phyloP scores from a whole-genome alignment of 2,329 filamentous ascomycete genomes.

The Ophiocordyceps australis region DNA sequence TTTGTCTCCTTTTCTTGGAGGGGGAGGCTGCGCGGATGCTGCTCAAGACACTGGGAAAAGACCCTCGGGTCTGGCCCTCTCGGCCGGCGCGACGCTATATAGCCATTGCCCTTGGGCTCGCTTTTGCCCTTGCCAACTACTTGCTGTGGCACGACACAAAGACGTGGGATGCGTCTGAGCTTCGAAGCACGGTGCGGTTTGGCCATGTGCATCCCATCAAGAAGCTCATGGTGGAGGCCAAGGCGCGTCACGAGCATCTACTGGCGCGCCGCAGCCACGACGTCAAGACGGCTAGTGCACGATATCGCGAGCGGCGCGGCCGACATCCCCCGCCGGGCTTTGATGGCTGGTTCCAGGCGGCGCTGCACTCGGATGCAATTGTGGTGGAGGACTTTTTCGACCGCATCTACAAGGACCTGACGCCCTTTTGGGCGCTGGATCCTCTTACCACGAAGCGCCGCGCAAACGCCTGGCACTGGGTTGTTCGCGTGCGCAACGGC shows the following conservation, averaged over 20 bases:
- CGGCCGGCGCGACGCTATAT: not conserved
- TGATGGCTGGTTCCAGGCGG: slow-evolving; percentile 38
- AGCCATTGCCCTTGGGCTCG: not conserved
- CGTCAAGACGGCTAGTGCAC: slow-evolving; percentile 30
- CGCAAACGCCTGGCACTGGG: slow-evolving; percentile 23
- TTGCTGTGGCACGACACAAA: slow-evolving; percentile 11
- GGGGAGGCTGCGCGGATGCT: no score
- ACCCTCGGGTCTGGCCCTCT: not conserved
- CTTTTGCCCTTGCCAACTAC: slow-evolving; percentile 9
- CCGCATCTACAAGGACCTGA: slow-evolving; percentile 43
- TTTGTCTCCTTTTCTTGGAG: no score
- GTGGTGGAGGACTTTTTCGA: slow-evolving; percentile 47
- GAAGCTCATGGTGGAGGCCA: slow-evolving; percentile 26
- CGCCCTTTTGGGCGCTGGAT: slow-evolving; percentile 40
- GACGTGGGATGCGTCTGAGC: slow-evolving; percentile 7
- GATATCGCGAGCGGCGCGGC: slow-evolving; percentile 36
- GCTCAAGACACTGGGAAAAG: not conserved
- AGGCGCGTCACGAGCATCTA: slow-evolving; percentile 19
- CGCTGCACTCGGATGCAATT: slow-evolving; percentile 29
- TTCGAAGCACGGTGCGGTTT: slow-evolving; percentile 6
- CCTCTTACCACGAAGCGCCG: slow-evolving; percentile 17
- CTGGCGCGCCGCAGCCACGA: slow-evolving; percentile 26
- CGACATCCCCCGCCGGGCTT: slow-evolving; percentile 48
- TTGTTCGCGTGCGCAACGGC: slow-evolving; percentile 29
- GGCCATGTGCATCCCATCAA: slow-evolving; percentile 28